Percentiles rank a stretch among this genome's conserved stretches.
Conservation (phyloP, 495 filamentous ascomycete genomes). For the Aspergillus leporis region DNA sequence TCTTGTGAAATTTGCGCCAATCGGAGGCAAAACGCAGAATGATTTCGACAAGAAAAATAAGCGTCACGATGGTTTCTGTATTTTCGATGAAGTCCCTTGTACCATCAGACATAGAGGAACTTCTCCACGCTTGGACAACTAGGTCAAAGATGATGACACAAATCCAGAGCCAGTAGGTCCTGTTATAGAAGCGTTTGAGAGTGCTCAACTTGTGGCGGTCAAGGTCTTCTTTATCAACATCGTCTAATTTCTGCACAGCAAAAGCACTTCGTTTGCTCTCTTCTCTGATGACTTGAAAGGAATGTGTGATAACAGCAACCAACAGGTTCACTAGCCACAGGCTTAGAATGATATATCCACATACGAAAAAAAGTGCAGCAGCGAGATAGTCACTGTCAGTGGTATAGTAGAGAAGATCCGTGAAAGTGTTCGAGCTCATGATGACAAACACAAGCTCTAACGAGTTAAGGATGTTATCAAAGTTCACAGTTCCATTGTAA, state of each 20-base stretch:
- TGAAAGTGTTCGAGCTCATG: constrained; percentile 97
- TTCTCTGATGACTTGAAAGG: constrained; percentile 97
- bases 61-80: constrained; percentile 75
- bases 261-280: constrained; percentile 95
- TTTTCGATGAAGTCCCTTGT: constrained; percentile 58
- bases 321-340: constrained; percentile 96
- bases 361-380: constrained; percentile 80
- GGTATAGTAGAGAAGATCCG: constrained; percentile 90
- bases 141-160: constrained; percentile 75
- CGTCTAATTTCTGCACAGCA: constrained; percentile 67
- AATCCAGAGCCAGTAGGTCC: constrained; percentile 78
- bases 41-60: constrained; percentile 82
- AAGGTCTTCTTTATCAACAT: constrained; percentile 35
- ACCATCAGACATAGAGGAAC: constrained; percentile 63
- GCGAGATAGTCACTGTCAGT: constrained; percentile 88
- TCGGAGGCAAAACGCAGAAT: constrained; percentile 72
- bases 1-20: constrained; percentile 75
- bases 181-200: constrained; percentile 70
- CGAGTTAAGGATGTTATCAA: constrained; percentile 91
- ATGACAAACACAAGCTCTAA: constrained; percentile 96
- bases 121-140: constrained; percentile 72
- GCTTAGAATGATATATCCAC: constrained; percentile 87
- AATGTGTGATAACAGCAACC: constrained; percentile 97
- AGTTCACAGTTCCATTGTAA: constrained; percentile 84
- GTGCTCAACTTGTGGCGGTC: constrained; percentile 45